These are phyloP conservation scores for Colletotrichum cereale DNA, from an alignment of 2,329 filamentous ascomycete genomes.

Conservation along the genomic window DNA sequence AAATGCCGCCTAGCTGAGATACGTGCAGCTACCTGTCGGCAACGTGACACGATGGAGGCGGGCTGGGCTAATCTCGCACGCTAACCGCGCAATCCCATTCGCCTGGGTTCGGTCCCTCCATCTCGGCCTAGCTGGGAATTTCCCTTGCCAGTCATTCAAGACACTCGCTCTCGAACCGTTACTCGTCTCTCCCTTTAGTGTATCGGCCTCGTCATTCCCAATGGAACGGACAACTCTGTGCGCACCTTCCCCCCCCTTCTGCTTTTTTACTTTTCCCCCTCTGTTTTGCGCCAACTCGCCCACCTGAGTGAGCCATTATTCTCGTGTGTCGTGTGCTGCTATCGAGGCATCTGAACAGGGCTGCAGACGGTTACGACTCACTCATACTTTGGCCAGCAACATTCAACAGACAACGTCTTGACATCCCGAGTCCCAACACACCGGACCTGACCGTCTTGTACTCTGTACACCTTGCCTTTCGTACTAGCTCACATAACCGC, in stretches of 20 bases:
- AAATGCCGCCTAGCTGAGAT: background rate
- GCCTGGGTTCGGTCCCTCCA: constrained; percentile 22
- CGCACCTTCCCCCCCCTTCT: background rate
- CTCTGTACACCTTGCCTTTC: constrained; percentile 1
- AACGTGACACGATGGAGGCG: background rate
- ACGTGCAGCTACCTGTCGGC: background rate
- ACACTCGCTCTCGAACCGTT: constrained; percentile 1
- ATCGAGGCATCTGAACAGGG: background rate
- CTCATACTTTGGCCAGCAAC: background rate
- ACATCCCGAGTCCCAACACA: background rate
- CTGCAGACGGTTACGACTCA: constrained; percentile 1
- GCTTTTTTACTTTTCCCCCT: background rate
- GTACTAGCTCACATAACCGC: constrained; percentile 9
- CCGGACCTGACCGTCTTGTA: constrained; percentile 1
- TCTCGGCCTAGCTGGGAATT: constrained; percentile 6
- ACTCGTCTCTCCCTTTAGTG: constrained; percentile 17
- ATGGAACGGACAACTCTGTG: constrained; percentile 27
- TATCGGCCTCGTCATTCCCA: constrained; percentile 16
- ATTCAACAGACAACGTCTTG: constrained; percentile 15
- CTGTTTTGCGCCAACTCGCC: background rate
- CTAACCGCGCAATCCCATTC: constrained; percentile 5
- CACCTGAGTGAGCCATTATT: background rate
- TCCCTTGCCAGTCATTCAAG: constrained; percentile 2
- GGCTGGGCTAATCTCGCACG: background rate
- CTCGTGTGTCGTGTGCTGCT: background rate